Base-by-base conservation (phyloP, 495 filamentous ascomycete species). In the Penicillium pancosmium region DNA sequence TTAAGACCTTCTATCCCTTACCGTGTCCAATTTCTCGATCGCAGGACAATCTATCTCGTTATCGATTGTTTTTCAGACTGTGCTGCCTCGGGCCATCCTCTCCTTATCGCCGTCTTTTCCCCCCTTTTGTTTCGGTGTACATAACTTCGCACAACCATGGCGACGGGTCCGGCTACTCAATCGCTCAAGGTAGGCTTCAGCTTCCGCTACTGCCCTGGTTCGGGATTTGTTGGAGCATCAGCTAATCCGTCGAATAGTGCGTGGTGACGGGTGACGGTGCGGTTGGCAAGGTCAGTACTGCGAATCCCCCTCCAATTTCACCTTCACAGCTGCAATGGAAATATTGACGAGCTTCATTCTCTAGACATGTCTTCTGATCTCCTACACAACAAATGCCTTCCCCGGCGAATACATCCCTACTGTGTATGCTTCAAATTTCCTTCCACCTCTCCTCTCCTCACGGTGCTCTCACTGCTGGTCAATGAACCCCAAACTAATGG, bases 391-490 rank as follows among this genome's bases (percentile, higher is more conserved):
- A 50, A 98, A 98, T 82, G 94, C 94, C 41, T 98, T 98, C 74
- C 94, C 94, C 15, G 94, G 94, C 63, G 94, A 98, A 81, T 98
- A 98, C 71, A 97, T 98, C 70, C 94, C 94, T 64, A 98, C 94
- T 59, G 95, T 98, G 93, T 98, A 79, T 82, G 91, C 87, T 52
- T 50, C 50, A 53, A 7, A 18, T 46, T 46, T 49, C 49, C 50
- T 57, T 57, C 44, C 25, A 27, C 41, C 40, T 21, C 15, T 43
- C 27, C 54, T 52, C 38, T 2, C 2, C 15, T n/a, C 16, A 18
- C 33, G 21, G 3, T 36, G 2, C 12, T 23, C 21, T 18, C 23
- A 31, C 27, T 31, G 8, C 27, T 31, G 27, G 5, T 9, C 27
- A 31, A 31, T 31, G 27, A 31, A 31, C 9, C 21, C 18, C 18